Evolutionary conservation across 2,329 filamentous ascomycete species (phyloP), one percentile per base, ranked within the genome.

Genomic region (Coleophoma eucalyptorum): DNA sequence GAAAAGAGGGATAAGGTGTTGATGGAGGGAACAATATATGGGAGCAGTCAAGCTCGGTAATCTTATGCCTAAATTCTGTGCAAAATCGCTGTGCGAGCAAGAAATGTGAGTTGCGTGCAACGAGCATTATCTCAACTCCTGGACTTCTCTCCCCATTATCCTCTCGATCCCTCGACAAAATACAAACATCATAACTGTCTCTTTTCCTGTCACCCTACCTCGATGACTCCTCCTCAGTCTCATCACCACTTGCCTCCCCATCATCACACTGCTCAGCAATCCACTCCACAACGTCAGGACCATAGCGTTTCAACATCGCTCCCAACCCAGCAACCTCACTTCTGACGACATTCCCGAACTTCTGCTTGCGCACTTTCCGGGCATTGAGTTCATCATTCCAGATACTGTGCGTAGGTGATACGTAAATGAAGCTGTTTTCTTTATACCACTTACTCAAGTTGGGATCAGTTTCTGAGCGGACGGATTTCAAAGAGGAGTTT

Each of bases 371-470:
- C 0, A 86, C 78, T 60, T 82, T 84, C 55, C 77, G 74, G 2
- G 70, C 76, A 18, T 83, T 72, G 4, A 84, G 81, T 32, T 77
- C 75, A 50, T 86, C 81, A 54, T 68, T 74, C 87, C 90, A 97
- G 66, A 89, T 87, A 12, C 81, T 80, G 66, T 97, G 93, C 52
- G 86, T 77, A 21, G 78, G 72, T 2, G 86, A 81, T 16, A 97
- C 87, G 61, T 86, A 96, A 43, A 97, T 86, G 3, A 82, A 78
- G 0, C 90, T 94, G 68, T 90, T 85, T 58, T 83, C 77, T 64
- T 86, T 87, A 70, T 96, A 97, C 93, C 93, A 97, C 20, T 76
- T 75, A 1, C 84, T 86, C 1, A 92, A 75, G 53, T 78, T 75
- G n/a, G 80, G 77, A 52, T 95, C 87, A 26, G 83, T 80, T 57